Conservation (phyloP, 23 red algal species). For the Agarophyton chilense region DNA sequence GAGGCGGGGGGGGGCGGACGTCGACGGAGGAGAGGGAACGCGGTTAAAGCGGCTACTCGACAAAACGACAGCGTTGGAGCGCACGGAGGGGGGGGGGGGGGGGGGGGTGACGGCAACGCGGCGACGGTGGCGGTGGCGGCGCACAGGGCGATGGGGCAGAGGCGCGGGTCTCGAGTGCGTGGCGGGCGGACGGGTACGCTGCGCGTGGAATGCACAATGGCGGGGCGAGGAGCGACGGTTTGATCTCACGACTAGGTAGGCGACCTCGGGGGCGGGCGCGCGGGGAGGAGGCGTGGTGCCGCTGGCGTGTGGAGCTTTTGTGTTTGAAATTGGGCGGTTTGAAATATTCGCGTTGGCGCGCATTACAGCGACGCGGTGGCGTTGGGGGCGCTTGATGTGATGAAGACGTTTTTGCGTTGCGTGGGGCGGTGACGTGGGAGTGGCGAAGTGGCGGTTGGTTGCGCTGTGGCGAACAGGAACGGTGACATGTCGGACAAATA, state of each 20-base stretch:
- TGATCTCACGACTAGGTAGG: not conserved
- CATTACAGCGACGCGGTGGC: not conserved
- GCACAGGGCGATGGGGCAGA: not conserved
- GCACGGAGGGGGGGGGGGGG: not conserved
- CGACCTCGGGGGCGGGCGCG: not conserved
- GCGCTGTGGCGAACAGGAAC: not conserved
- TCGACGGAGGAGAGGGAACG: not conserved
- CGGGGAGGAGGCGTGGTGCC: not conserved
- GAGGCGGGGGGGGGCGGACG: not conserved
- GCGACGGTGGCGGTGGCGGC: not conserved
- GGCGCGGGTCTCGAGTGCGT: not conserved
- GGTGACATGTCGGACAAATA: not conserved
- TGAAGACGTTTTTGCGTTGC: too few species aligned
- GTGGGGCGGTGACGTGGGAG: not conserved
- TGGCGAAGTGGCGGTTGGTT: not conserved
- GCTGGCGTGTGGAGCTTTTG: not conserved
- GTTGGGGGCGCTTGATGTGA: too few species aligned
- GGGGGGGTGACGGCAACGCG: not conserved
- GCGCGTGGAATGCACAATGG: not conserved
- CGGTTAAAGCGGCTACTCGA: not conserved
- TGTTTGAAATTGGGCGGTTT: conserved; percentile 4
- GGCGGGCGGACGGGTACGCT: not conserved
- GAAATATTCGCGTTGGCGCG: not conserved
- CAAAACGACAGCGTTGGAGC: not conserved
- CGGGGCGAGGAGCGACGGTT: not conserved